A percentile compares a stretch with the other conserved stretches of the same genome.
These are phyloP conservation scores for Albatrellus sp. DNA, from an alignment of 1,284 basidiomycete species.

Conservation along the genomic window DNA sequence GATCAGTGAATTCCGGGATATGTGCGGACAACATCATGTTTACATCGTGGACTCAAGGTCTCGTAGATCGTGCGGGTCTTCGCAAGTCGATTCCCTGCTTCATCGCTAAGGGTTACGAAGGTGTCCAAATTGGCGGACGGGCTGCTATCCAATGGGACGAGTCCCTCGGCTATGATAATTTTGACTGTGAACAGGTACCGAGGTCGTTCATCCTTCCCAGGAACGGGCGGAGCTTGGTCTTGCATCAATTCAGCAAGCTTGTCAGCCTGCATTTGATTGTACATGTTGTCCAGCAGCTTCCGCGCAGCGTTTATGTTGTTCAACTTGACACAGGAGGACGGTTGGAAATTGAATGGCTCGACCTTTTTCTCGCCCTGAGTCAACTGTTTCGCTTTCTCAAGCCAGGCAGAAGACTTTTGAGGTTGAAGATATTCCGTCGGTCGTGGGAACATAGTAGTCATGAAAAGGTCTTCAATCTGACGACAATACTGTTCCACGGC, in stretches of 20 bases:
- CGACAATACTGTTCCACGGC: slow-evolving; percentile 89
- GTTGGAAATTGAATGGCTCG: slow-evolving; percentile 88
- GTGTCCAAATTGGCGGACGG: slow-evolving; percentile 71
- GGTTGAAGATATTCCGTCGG: slow-evolving; percentile 64
- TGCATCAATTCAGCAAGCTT: slow-evolving; percentile 63
- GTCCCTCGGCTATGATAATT: slow-evolving; percentile 79
- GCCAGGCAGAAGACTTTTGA: slow-evolving; percentile 85
- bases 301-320: slow-evolving; percentile 96
- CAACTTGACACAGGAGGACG: slow-evolving; percentile 91
- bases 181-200: slow-evolving; percentile 91
- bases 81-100: slow-evolving; percentile 79
- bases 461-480: slow-evolving; percentile 80
- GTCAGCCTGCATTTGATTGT: slow-evolving; percentile 86
- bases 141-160: slow-evolving; percentile 62
- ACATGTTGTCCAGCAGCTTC: slow-evolving; percentile 86
- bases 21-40: slow-evolving; percentile 17
- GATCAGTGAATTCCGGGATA: neutral
- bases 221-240: slow-evolving; percentile 52
- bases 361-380: slow-evolving; percentile 80
- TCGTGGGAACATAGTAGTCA: slow-evolving; percentile 88
- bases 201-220: slow-evolving; percentile 50
- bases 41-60: slow-evolving; percentile 79
- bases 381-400: slow-evolving; percentile 84
- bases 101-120: slow-evolving; percentile 91
- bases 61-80: slow-evolving; percentile 97